Percentiles rank a stretch among this genome's conserved stretches.
Evolutionary conservation across 208 protist genomes (phyloP).

Genomic region (Trichomonas tenax): DNA sequence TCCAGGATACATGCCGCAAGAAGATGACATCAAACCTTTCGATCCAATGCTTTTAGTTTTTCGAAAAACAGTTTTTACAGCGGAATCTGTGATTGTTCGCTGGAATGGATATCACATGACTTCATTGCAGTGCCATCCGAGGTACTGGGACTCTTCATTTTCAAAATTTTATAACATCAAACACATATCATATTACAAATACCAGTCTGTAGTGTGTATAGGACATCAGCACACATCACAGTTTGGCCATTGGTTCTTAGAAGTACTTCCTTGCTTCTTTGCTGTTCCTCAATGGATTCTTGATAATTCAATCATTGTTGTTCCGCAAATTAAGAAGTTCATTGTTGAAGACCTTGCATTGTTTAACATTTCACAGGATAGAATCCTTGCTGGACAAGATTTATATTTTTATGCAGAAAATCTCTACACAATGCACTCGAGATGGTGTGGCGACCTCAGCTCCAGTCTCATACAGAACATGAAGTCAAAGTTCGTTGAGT

Average conservation of each 20-base stretch:
- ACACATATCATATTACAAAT: neutral
- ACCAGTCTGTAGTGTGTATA: neutral
- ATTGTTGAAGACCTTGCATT: neutral
- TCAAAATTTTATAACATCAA: neutral
- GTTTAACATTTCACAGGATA: neutral
- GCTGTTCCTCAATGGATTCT: neutral
- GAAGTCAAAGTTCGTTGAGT: neutral
- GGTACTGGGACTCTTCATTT: neutral
- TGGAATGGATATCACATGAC: neutral
- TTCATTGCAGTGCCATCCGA: neutral
- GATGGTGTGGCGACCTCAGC: neutral
- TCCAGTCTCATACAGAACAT: neutral
- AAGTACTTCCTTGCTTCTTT: neutral
- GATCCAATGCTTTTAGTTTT: neutral
- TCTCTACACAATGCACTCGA: neutral
- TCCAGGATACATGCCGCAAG: neutral
- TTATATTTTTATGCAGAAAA: neutral
- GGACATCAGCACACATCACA: neutral
- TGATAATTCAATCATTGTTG: neutral
- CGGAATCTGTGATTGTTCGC: neutral
- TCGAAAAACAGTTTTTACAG: neutral
- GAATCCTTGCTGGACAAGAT: neutral
- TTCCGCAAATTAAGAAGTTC: neutral
- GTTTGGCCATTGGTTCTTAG: conserved; percentile 1
- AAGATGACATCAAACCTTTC: neutral